Percentiles rank a stretch among this genome's conserved stretches.
phyloP scores from a whole-genome alignment of 345 rosid species.

The Lepidium sativum region DNA sequence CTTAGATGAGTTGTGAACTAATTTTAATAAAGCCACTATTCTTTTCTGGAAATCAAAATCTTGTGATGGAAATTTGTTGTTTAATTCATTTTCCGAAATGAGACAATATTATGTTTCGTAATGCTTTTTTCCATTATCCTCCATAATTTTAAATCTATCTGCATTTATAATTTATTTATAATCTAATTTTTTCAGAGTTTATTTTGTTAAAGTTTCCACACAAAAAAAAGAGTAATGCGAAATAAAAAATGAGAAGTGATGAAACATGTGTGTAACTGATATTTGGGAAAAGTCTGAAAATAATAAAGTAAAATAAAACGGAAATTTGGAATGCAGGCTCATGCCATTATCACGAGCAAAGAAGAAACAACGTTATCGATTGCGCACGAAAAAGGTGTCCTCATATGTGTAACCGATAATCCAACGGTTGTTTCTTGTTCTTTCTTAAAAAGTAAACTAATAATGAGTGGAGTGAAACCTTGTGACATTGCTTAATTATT shows the following conservation, averaged over 20 bases:
- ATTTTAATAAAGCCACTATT: background rate
- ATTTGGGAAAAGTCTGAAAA: background rate
- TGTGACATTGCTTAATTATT: background rate
- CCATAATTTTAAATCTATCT: background rate
- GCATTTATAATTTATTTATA: background rate
- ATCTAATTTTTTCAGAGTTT: background rate
- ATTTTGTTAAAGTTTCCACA: no score
- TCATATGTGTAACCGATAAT: background rate
- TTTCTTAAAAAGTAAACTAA: background rate
- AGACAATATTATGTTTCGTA: background rate
- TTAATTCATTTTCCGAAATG: no score
- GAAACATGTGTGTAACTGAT: background rate
- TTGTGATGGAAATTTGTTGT: background rate
- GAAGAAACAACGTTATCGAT: background rate
- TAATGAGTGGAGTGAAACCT: background rate
- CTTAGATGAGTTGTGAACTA: background rate
- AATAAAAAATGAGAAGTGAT: background rate
- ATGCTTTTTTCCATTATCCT: background rate
- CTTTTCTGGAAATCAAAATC: background rate
- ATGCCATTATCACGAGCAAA: background rate
- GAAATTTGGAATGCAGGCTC: background rate
- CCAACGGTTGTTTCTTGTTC: background rate
- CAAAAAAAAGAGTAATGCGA: no score
- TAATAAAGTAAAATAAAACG: background rate
- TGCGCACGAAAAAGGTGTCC: conserved; percentile 1